A percentile compares a stretch with the other conserved stretches of the same genome.
These are phyloP conservation scores for Kodamaea sp. DNA, from an alignment of 1,139 yeast species.

Conservation along the genomic window DNA sequence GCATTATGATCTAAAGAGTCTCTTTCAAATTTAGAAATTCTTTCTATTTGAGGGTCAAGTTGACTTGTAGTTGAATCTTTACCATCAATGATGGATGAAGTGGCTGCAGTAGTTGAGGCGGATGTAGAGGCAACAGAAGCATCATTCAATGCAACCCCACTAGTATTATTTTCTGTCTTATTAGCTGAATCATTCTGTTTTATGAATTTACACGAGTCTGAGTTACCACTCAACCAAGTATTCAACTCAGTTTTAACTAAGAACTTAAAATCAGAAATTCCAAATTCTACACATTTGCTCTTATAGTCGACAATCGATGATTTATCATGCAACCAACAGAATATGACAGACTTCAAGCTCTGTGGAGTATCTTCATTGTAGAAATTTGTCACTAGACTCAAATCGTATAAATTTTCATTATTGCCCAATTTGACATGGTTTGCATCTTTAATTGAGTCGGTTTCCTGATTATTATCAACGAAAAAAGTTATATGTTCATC, in stretches of 20 bases:
- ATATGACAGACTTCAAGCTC: conserved; percentile 61
- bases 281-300: conserved; percentile 61
- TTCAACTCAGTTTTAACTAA: conserved; percentile 81
- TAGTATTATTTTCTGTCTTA: conserved; percentile 3
- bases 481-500: conserved; percentile 24
- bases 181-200: conserved; percentile 16
- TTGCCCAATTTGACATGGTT: conserved; percentile 32
- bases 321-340: conserved; percentile 78
- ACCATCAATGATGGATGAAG: conserved; percentile 2
- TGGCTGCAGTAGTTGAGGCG: conserved; percentile 1
- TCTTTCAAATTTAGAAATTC: conserved; percentile 58
- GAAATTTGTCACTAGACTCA: conserved; percentile 55
- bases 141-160: not conserved
- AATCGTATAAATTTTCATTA: conserved; percentile 18
- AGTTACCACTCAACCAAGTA: conserved; percentile 73
- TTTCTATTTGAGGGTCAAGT: conserved; percentile 51
- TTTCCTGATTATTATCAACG: conserved; percentile 12
- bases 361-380: conserved; percentile 49
- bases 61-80: conserved; percentile 22
- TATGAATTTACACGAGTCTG: conserved; percentile 53
- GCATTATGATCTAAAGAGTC: conserved; percentile 75
- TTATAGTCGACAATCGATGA: conserved; percentile 80
- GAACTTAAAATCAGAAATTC: conserved; percentile 72
- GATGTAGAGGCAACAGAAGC: conserved; percentile 7
- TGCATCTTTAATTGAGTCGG: conserved; percentile 35